Conservation (phyloP, 1,284 basidiomycete genomes). For the Leccinum griseonigrum region DNA sequence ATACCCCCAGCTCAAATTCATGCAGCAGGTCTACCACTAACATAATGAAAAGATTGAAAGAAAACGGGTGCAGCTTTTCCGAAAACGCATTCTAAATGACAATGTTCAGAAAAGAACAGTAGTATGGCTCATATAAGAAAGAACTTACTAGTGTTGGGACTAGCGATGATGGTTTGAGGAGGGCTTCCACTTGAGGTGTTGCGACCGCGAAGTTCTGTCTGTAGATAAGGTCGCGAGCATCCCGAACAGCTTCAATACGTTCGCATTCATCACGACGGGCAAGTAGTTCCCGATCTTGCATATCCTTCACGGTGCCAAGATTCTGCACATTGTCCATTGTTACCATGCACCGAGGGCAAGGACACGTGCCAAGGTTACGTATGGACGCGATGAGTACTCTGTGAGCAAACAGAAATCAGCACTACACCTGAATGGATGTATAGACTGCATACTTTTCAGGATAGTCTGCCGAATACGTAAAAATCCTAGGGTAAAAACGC, state of each 20-base stretch:
- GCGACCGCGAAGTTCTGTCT: not conserved
- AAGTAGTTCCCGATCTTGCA: not conserved
- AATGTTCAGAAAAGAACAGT: not conserved
- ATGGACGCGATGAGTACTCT: not conserved
- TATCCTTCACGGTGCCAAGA: not conserved
- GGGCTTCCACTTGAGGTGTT: not conserved
- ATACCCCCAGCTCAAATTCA: not conserved
- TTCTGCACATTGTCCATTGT: not conserved
- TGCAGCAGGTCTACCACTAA: not conserved
- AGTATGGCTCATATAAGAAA: not conserved
- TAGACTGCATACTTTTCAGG: too few species aligned
- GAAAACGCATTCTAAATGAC: not conserved
- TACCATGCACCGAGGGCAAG: not conserved
- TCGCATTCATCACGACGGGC: not conserved
- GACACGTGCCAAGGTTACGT: not conserved
- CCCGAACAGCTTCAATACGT: not conserved
- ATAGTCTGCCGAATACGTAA: too few species aligned
- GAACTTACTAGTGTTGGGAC: not conserved
- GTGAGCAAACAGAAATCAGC: too few species aligned
- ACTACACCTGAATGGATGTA: too few species aligned
- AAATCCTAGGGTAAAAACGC: too few species aligned
- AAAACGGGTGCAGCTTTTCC: not conserved
- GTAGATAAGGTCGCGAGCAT: not conserved
- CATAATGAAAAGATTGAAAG: not conserved
- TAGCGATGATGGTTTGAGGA: not conserved